Conservation (phyloP, 768 basidiomycete genomes). For the Xerocomellus dryophilus region DNA sequence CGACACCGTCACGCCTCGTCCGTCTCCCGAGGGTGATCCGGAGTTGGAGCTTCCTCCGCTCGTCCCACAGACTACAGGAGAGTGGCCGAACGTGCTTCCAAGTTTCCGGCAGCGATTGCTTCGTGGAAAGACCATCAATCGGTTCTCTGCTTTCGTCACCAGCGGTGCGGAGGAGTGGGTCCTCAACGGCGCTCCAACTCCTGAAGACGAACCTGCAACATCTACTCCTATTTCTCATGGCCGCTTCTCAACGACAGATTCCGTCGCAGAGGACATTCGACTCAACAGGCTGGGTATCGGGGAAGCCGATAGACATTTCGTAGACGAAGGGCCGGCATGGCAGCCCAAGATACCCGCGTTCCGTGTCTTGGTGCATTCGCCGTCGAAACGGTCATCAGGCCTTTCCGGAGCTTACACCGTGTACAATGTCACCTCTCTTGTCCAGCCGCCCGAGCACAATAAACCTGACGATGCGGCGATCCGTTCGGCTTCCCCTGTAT, state of each 20-base stretch:
- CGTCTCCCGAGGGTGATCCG: slow-evolving; percentile 27
- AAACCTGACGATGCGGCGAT: slow-evolving; percentile 18
- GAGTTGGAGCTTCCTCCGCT: slow-evolving; percentile 40
- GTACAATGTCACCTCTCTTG: slow-evolving; percentile 66
- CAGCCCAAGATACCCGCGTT: slow-evolving; percentile 69
- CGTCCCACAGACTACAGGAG: slow-evolving; percentile 66
- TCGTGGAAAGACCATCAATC: slow-evolving; percentile 73
- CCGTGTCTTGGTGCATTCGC: slow-evolving; percentile 73
- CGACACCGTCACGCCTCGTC: slow-evolving; percentile 49
- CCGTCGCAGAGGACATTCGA: slow-evolving; percentile 41
- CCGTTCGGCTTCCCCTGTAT: slow-evolving; percentile 39
- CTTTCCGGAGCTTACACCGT: slow-evolving; percentile 71
- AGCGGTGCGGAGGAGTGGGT: slow-evolving; percentile 84
- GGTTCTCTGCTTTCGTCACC: slow-evolving; percentile 85
- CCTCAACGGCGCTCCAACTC: slow-evolving; percentile 52
- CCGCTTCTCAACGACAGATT: slow-evolving; percentile 31
- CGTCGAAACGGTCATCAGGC: slow-evolving; percentile 66
- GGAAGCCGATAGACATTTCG: slow-evolving; percentile 67
- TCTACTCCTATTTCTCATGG: slow-evolving; percentile 22
- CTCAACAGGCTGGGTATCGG: slow-evolving; percentile 41
- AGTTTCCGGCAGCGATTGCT: slow-evolving; percentile 70
- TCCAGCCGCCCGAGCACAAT: slow-evolving; percentile 16
- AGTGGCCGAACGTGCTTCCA: slow-evolving; percentile 57
- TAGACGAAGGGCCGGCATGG: slow-evolving; percentile 73
- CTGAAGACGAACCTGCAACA: slow-evolving; percentile 31